These are phyloP conservation scores for Alnus rubra DNA, from an alignment of 306 rosid species.

Conservation along the genomic window DNA sequence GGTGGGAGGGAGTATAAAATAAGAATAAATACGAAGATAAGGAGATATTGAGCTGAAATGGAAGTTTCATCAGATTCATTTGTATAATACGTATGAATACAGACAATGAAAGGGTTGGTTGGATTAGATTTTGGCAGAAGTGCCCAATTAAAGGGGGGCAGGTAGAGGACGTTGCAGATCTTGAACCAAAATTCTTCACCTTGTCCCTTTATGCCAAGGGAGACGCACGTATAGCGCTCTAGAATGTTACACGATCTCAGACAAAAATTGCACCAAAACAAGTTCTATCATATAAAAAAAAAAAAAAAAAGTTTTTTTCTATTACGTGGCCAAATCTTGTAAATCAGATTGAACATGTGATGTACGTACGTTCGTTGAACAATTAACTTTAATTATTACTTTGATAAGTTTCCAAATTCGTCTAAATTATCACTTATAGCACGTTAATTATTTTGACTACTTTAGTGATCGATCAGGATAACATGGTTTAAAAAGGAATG, in stretches of 20 bases:
- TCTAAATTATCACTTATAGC: too few relatives aligned
- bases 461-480: too few relatives aligned
- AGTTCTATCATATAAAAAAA: not conserved
- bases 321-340: too few relatives aligned
- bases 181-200: constrained; percentile 19
- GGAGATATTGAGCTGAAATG: constrained; percentile 16
- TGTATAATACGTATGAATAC: constrained; percentile 9
- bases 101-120: constrained; percentile 34
- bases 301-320: too few relatives aligned
- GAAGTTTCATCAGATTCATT: not conserved
- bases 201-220: constrained; percentile 37
- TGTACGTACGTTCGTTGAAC: too few relatives aligned
- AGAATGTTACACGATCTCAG: not conserved
- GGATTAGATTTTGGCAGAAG: constrained; percentile 34
- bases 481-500: too few relatives aligned
- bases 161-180: constrained; percentile 20
- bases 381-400: too few relatives aligned
- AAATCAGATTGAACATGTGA: too few relatives aligned
- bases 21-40: constrained; percentile 31
- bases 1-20: constrained; percentile 3
- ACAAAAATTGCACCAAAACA: not conserved
- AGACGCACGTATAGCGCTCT: constrained; percentile 18
- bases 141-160: constrained; percentile 31
- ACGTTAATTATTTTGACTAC: too few relatives aligned
- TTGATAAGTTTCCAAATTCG: too few relatives aligned